Evolutionary conservation across 495 filamentous ascomycete genomes (phyloP).

Genomic region (Darksidea phi): DNA sequence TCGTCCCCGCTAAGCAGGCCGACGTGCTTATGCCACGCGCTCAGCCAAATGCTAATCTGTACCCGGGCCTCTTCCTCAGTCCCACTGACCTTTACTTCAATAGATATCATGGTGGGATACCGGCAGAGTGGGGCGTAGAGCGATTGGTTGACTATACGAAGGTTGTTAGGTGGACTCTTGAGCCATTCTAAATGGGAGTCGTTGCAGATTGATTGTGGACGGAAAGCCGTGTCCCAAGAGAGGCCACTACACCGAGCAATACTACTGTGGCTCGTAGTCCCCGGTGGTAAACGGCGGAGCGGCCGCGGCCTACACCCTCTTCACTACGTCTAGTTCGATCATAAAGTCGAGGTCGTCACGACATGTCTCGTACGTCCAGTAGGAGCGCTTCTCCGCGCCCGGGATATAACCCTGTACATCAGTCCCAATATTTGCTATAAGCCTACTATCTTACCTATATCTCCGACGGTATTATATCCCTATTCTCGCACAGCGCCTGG

Average conservation of each 20-base stretch:
- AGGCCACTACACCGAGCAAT: slow-evolving; percentile 25
- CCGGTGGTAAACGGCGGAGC: slow-evolving; percentile 17
- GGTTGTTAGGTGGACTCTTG: slow-evolving; percentile 11
- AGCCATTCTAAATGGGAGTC: slow-evolving; percentile 22
- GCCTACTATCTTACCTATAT: slow-evolving; percentile 19
- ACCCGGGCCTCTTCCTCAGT: slow-evolving; percentile 21
- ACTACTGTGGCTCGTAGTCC: slow-evolving; percentile 22
- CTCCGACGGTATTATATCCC: slow-evolving; percentile 24
- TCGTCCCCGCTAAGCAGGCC: slow-evolving; percentile 8
- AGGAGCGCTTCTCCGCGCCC: slow-evolving; percentile 10
- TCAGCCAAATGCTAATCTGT: slow-evolving; percentile 16
- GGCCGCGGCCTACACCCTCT: slow-evolving; percentile 24
- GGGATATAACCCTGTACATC: slow-evolving; percentile 12
- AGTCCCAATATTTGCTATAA: slow-evolving; percentile 7
- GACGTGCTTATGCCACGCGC: slow-evolving; percentile 17
- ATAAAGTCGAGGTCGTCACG: slow-evolving; percentile 23
- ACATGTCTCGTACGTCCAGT: slow-evolving; percentile 18
- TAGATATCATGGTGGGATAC: slow-evolving; percentile 21
- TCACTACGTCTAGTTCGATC: slow-evolving; percentile 19
- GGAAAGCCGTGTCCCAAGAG: slow-evolving; percentile 22
- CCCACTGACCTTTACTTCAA: slow-evolving; percentile 18
- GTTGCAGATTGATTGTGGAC: slow-evolving; percentile 12
- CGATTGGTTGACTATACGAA: slow-evolving; percentile 25
- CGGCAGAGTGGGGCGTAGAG: slow-evolving; percentile 19
- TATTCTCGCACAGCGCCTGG: slow-evolving; percentile 22